Evolutionary conservation across 1,139 yeast genomes (phyloP).

Genomic region (Kluyveromyces sp.): DNA sequence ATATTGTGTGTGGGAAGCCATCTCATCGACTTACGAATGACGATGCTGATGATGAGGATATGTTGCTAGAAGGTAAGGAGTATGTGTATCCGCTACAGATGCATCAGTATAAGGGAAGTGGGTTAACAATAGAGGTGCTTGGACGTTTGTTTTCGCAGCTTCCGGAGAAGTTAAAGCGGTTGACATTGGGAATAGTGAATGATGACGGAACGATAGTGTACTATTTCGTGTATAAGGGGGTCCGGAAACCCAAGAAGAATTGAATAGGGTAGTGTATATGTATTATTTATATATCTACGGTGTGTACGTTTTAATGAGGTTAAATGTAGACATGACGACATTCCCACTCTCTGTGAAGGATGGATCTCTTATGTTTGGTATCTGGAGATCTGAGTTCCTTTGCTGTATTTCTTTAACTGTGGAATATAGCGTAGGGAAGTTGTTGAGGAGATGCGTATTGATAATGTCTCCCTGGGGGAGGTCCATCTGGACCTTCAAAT

Average conservation of each 20-base stretch:
- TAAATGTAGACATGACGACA: constrained; percentile 4
- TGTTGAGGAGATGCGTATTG: constrained; percentile 11
- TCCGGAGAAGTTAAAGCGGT: constrained; percentile 24
- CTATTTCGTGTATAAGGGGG: constrained; percentile 57
- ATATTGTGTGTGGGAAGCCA: constrained; percentile 28
- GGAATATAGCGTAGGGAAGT: constrained; percentile 5
- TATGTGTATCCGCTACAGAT: constrained; percentile 31
- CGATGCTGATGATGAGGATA: constrained; percentile 10
- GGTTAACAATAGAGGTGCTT: constrained; percentile 31
- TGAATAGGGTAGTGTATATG: constrained; percentile 2
- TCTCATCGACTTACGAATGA: constrained; percentile 29
- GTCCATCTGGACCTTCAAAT: constrained; percentile 20
- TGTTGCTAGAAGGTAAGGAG: constrained; percentile 8
- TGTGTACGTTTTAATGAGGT: constrained; percentile 1
- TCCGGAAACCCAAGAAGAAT: constrained; percentile 48
- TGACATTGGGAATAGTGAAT: constrained; percentile 49
- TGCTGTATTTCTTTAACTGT: not conserved
- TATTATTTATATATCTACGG: not conserved
- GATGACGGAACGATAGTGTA: constrained; percentile 64
- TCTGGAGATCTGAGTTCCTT: not conserved
- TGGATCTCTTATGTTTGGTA: constrained; percentile 6
- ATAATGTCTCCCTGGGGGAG: constrained; percentile 21
- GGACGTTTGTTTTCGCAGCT: constrained; percentile 25
- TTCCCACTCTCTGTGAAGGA: constrained; percentile 9
- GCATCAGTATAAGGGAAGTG: constrained; percentile 18